Percentiles rank a stretch among this genome's conserved stretches.
Conservation (phyloP, 2,329 filamentous ascomycete genomes). For the Penicillium sp. region DNA sequence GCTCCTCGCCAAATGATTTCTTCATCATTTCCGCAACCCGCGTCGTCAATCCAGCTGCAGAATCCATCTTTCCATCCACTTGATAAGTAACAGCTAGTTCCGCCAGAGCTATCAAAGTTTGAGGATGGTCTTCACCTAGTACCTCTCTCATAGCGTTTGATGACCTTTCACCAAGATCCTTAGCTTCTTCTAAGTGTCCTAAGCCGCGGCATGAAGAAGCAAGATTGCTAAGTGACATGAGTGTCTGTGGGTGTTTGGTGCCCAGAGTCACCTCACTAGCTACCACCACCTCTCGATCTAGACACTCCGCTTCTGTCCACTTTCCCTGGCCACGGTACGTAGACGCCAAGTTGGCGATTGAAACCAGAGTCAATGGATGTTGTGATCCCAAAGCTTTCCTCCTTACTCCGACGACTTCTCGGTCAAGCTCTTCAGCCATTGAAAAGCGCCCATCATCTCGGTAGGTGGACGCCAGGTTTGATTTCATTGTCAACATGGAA, state of each 20-base stretch:
- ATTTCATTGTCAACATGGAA: slow-evolving; percentile 16
- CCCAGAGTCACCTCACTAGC: slow-evolving; percentile 11
- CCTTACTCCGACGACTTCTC: slow-evolving; percentile 9
- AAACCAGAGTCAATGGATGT: slow-evolving; percentile 13
- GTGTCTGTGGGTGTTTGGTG: slow-evolving; percentile 18
- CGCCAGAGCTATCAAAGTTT: slow-evolving; percentile 3
- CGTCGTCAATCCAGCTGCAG: not conserved
- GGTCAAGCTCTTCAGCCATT: slow-evolving; percentile 12
- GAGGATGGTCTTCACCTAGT: slow-evolving; percentile 2
- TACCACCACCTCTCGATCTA: slow-evolving; percentile 16
- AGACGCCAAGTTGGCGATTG: slow-evolving; percentile 20
- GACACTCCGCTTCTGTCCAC: slow-evolving; percentile 16
- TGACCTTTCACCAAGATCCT: slow-evolving; percentile 13
- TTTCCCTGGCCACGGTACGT: slow-evolving; percentile 16
- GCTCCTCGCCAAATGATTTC: slow-evolving; percentile 1
- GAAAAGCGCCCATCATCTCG: slow-evolving; percentile 14
- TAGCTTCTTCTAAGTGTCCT: slow-evolving; percentile 16
- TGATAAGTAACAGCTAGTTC: slow-evolving; percentile 4
- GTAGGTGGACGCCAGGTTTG: slow-evolving; percentile 15
- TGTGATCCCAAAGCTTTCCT: slow-evolving; percentile 7
- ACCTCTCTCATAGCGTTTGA: slow-evolving; percentile 3
- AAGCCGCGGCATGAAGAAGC: slow-evolving; percentile 16
- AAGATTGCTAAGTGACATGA: slow-evolving; percentile 22
- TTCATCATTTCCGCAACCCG: not conserved
- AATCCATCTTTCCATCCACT: not conserved